Conservation (phyloP, 1,284 basidiomycete species). For the Malassezia yamatoensis region DNA sequence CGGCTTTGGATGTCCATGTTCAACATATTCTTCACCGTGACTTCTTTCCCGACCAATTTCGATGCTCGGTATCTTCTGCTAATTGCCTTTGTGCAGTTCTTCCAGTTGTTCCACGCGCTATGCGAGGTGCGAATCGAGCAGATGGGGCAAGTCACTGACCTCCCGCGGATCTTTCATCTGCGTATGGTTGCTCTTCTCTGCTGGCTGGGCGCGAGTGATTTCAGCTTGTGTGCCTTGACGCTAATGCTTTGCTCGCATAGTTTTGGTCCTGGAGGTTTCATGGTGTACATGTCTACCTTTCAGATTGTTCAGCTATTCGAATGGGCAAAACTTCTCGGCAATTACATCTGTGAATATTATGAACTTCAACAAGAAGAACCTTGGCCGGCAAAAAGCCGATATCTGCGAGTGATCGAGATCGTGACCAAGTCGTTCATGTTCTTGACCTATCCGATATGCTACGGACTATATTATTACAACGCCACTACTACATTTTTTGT, state of each 20-base stretch:
- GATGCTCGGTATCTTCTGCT: conserved; percentile 49
- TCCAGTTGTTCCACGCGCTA: conserved; percentile 98
- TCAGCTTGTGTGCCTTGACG: conserved; percentile 61
- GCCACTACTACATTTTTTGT: conserved; percentile 50
- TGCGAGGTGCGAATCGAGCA: conserved; percentile 77
- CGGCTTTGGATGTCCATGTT: background rate
- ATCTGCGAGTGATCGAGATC: conserved; percentile 85
- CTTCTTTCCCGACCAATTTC: background rate
- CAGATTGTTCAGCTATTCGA: conserved; percentile 52
- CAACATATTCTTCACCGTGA: conserved; percentile 2
- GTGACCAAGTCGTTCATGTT: conserved; percentile 79
- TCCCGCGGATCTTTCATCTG: conserved; percentile 69
- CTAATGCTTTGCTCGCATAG: conserved; percentile 50
- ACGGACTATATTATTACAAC: conserved; percentile 83
- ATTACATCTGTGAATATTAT: conserved; percentile 73
- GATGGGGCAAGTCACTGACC: conserved; percentile 93
- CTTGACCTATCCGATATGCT: conserved; percentile 70
- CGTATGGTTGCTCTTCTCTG: conserved; percentile 65
- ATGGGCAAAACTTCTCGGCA: conserved; percentile 64
- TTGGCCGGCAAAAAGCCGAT: conserved; percentile 98
- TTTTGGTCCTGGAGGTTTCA: conserved; percentile 55
- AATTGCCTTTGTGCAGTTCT: conserved; percentile 81
- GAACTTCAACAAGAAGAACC: conserved; percentile 54
- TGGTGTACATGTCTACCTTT: conserved; percentile 61
- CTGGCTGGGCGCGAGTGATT: conserved; percentile 63